A percentile compares a stretch with the other conserved stretches of the same genome.
Conservation (phyloP, 176 grass and related monocot genomes). For the Oryza longistaminata region DNA sequence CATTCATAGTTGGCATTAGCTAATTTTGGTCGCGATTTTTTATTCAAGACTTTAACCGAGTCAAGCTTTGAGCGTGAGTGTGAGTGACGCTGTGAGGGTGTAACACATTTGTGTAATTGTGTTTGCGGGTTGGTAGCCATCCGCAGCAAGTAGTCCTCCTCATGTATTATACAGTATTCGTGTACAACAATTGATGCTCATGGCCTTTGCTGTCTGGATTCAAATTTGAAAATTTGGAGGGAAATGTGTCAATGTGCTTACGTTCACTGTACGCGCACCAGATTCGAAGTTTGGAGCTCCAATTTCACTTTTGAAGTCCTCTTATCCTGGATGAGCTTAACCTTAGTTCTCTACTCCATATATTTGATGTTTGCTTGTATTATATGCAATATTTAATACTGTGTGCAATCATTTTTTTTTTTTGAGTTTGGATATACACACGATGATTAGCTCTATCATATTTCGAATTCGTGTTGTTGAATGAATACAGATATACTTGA, state of each 20-base stretch:
- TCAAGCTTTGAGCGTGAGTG: neutral
- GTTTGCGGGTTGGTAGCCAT: neutral
- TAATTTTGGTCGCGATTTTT: neutral
- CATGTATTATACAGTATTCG: neutral
- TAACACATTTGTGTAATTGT: neutral
- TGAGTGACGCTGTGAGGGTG: neutral
- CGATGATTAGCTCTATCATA: neutral
- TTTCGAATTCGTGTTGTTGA: neutral
- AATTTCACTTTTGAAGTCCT: neutral
- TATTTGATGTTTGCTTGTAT: neutral
- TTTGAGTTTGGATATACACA: neutral
- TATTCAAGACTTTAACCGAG: neutral
- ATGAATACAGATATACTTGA: neutral
- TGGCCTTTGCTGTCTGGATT: neutral
- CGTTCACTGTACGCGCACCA: neutral
- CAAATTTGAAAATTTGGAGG: constrained; percentile 40
- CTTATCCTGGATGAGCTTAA: neutral
- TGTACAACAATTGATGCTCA: neutral
- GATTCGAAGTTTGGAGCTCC: neutral
- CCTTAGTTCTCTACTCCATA: neutral
- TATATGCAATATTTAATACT: neutral
- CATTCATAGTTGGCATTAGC: neutral
- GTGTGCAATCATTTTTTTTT: neutral
- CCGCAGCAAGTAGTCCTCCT: too few species aligned
- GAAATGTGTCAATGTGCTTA: constrained; percentile 3